A percentile compares a stretch with the other conserved stretches of the same genome.
Evolutionary conservation across 164 flowering plant genomes (phyloP).

Genomic region (Echeveria elegans): DNA sequence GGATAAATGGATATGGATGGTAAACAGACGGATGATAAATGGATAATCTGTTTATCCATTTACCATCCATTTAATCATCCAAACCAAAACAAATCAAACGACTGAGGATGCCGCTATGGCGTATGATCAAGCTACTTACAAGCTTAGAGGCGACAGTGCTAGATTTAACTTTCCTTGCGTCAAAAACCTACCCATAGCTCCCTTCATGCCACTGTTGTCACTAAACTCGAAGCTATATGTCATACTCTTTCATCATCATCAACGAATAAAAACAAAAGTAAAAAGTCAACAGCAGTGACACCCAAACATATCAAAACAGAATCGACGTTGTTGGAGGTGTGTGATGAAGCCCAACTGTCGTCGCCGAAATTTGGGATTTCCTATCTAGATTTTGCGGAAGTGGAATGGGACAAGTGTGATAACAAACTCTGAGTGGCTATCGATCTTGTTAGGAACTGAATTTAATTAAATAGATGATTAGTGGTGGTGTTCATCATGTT

Average conservation of each 20-base stretch:
- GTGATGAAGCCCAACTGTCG: slow-evolving; percentile 15
- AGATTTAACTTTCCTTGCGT: slow-evolving; percentile 79
- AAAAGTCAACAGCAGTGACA: slow-evolving; percentile 13
- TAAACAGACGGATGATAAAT: no score
- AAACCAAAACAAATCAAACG: no score
- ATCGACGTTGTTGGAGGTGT: slow-evolving; percentile 6
- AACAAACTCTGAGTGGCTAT: no score
- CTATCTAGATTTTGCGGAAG: slow-evolving; percentile 32
- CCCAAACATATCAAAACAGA: slow-evolving; percentile 15
- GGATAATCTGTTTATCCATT: no score
- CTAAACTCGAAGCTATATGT: slow-evolving; percentile 56
- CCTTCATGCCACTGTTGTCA: slow-evolving; percentile 52
- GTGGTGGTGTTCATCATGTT: no score
- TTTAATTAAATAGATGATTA: no score
- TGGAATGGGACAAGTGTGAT: slow-evolving; percentile 27
- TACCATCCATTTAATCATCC: no score
- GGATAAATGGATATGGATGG: no score
- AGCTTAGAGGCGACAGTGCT: slow-evolving; percentile 76
- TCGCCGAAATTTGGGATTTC: slow-evolving; percentile 36
- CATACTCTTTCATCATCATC: slow-evolving; percentile 33
- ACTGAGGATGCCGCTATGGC: slow-evolving; percentile 95
- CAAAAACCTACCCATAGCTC: slow-evolving; percentile 51
- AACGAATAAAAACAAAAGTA: slow-evolving; percentile 14
- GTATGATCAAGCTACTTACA: slow-evolving; percentile 80
- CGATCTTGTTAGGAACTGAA: no score